These are phyloP conservation scores for Voacanga thouarsii DNA, from an alignment of 257 asterid genomes.

Conservation along the genomic window DNA sequence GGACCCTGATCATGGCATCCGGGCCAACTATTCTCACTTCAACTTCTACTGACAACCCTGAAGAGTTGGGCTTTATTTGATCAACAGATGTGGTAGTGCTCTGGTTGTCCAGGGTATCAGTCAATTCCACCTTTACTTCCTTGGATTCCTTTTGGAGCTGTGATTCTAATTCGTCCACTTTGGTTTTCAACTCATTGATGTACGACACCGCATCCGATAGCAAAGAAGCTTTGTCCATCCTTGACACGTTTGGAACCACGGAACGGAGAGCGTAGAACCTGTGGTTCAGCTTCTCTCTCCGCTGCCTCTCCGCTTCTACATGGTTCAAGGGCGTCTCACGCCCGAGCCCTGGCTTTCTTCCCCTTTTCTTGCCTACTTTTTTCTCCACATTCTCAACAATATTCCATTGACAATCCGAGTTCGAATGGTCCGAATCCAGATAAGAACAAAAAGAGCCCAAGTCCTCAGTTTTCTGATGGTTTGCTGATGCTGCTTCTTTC, in stretches of 20 bases:
- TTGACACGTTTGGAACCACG: conserved; percentile 73
- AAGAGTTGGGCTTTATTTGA: conserved; percentile 9
- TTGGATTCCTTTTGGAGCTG: conserved; percentile 14
- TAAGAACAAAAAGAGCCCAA: neutral
- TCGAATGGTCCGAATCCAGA: conserved; percentile 26
- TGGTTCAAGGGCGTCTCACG: conserved; percentile 51
- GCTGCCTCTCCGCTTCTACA: conserved; percentile 88
- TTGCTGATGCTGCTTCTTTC: neutral
- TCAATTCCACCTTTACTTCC: conserved; percentile 32
- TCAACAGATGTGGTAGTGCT: conserved; percentile 37
- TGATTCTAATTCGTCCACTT: conserved; percentile 47
- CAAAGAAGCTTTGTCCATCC: conserved; percentile 81
- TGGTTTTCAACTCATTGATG: conserved; percentile 59
- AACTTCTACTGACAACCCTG: conserved; percentile 22
- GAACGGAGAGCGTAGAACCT: conserved; percentile 76
- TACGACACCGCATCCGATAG: conserved; percentile 79
- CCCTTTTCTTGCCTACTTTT: conserved; percentile 45
- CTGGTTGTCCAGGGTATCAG: conserved; percentile 30
- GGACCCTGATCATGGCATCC: conserved; percentile 78
- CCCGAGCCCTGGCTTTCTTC: conserved; percentile 45
- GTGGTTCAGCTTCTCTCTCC: conserved; percentile 87
- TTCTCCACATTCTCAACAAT: conserved; percentile 6
- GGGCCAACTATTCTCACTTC: conserved; percentile 65
- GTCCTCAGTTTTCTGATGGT: neutral
- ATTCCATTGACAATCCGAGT: conserved; percentile 20